Evolutionary conservation across 208 protist species (phyloP), one percentile per base, ranked within the genome.

Genomic region (Tritrichomonas foetus): DNA sequence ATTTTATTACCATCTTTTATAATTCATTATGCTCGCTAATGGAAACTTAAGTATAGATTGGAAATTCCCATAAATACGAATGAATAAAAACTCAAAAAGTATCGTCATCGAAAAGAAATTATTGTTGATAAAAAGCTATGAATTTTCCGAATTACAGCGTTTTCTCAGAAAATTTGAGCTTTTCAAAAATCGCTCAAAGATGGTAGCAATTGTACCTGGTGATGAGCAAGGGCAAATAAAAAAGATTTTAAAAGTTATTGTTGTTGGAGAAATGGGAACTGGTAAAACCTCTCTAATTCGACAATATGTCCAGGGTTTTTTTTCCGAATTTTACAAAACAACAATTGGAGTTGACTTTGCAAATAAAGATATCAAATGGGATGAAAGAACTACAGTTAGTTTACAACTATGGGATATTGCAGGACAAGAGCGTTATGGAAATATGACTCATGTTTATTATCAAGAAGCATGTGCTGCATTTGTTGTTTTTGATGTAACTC

Each of bases 331-430:
- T 84, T 50, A 84, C 27, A 44, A 84, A 44, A 27, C 36, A 84
- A 84, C 74, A 84, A 44, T 84, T 27, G 74, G 74, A 5, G 74
- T 84, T 49, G 74, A 84, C 27, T 84, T 84, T 47, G 74, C 74
- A 84, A 53, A 11, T 20, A 84, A 84, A 50, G 44, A 50, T 39
- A 27, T 49, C 30, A 14, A 27, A n/a, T 69, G 25, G 8, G 74
- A 53, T 8, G n/a, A 84, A 84, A 27, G 25, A 27, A 84, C 74
- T n/a, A 53, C 11, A 27, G 16, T 84, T 25, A 47, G n/a, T n/a
- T 3, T 84, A 20, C 74, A 84, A 84, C 30, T 84, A 50, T 84
- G 74, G 74, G 74, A 84, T 50, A 84, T 84, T 84, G 74, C 74
- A 39, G 74, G 36, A 5, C 74, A 84, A 84, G 74, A 84, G 25